Percentiles rank a stretch among this genome's conserved stretches.
Evolutionary conservation across 495 filamentous ascomycete species (phyloP).

Genomic region (Penicillium fimorum): DNA sequence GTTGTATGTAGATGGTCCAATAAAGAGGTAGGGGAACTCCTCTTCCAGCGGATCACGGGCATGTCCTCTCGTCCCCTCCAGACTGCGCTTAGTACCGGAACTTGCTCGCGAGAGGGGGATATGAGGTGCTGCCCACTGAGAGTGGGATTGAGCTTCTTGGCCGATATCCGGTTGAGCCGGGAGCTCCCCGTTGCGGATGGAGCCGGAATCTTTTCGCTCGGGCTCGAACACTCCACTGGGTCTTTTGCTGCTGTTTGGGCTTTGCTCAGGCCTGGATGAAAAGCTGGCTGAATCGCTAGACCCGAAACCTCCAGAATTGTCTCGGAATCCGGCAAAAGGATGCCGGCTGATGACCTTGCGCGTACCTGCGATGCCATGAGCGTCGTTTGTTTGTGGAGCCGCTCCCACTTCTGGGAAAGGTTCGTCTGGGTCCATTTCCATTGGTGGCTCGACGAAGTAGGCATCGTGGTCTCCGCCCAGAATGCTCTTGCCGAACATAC

Average conservation of each 20-base stretch:
- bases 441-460: slow-evolving; percentile 56
- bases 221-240: slow-evolving; percentile 20
- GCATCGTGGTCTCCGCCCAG: slow-evolving; percentile 45
- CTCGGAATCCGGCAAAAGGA: slow-evolving; percentile 47
- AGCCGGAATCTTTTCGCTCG: slow-evolving; percentile 32
- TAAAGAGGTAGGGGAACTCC: slow-evolving; percentile 65
- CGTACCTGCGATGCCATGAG: slow-evolving; percentile 51
- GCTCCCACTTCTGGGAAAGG: slow-evolving; percentile 28
- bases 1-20: slow-evolving; percentile 59
- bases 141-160: slow-evolving; percentile 11
- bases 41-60: slow-evolving; percentile 62
- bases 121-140: slow-evolving; percentile 29
- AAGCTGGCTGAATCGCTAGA: slow-evolving; percentile 21
- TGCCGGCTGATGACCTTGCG: slow-evolving; percentile 46
- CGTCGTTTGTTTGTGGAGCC: slow-evolving; percentile 29
- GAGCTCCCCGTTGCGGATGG: slow-evolving; percentile 27
- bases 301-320: slow-evolving; percentile 17
- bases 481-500: slow-evolving; percentile 42
- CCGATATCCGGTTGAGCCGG: slow-evolving; percentile 19
- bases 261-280: slow-evolving; percentile 18
- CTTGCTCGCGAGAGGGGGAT: slow-evolving; percentile 35
- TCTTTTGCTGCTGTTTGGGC: slow-evolving; percentile 19
- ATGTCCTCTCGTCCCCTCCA: slow-evolving; percentile 57
- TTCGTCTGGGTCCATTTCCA: slow-evolving; percentile 52
- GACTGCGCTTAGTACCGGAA: slow-evolving; percentile 42